Conservation (phyloP, 2,329 filamentous ascomycete species). For the Colletotrichum echinochloae region DNA sequence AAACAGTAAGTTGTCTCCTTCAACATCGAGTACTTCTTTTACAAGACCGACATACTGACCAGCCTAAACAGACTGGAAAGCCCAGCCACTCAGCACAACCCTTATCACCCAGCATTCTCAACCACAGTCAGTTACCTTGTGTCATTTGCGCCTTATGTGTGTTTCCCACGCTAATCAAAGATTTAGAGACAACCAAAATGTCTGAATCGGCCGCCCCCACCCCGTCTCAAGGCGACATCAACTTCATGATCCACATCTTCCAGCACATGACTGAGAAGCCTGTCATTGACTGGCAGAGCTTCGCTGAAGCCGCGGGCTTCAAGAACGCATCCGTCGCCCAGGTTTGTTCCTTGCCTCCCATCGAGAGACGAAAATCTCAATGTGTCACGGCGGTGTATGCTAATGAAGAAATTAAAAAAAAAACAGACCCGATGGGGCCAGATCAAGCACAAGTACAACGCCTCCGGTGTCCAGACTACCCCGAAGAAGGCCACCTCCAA, state of each 20-base stretch:
- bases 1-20: neutral
- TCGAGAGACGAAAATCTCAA: neutral
- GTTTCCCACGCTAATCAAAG: neutral
- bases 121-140: neutral
- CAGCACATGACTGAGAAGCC: slow-evolving; percentile 57
- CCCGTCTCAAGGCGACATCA: slow-evolving; percentile 55
- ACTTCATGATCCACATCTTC: slow-evolving; percentile 59
- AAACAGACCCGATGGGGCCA: slow-evolving; percentile 61
- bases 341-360: slow-evolving; percentile 46
- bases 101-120: neutral
- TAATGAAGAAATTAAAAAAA: neutral
- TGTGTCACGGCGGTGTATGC: neutral
- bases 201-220: slow-evolving; percentile 45
- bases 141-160: neutral
- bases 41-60: neutral
- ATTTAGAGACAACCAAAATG: slow-evolving; percentile 44
- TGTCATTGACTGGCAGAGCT: slow-evolving; percentile 61
- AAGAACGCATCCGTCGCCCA: slow-evolving; percentile 60
- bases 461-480: slow-evolving; percentile 25
- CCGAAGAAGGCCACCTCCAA: slow-evolving; percentile 9
- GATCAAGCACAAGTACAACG: slow-evolving; percentile 46
- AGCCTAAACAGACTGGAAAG: neutral
- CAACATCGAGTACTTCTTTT: rapidly evolving
- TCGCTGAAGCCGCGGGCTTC: slow-evolving; percentile 57
- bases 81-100: neutral